Evolutionary conservation across 352 stramenopile genomes (phyloP), one percentile per base, ranked within the genome.

Genomic region (Pythium diclinum): DNA sequence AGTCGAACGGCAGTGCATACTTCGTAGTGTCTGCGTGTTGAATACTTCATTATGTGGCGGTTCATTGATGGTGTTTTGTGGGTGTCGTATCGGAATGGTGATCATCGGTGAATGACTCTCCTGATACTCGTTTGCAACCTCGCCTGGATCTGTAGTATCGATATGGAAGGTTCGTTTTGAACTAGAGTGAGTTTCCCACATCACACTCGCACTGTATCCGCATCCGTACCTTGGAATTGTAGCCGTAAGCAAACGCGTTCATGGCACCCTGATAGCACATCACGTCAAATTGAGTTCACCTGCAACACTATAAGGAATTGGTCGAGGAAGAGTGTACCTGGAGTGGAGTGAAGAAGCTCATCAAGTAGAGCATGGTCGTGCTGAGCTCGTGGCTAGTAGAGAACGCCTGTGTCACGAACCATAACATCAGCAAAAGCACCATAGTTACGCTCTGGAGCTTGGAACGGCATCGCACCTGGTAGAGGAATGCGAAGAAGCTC

Each of bases 341-440:
- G 3, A 91, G 70, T n/a, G 82, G 84, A 1, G 68, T 79, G 62
- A 89, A 89, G 51, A 88, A 80, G 52, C 79, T 82, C 53, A 83
- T 83, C 30, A 88, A 69, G 57, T 88, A 88, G 6, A 92, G 66
- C 56, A 92, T 72, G 7, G 69, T 47, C 0, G 65, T 59, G 46
- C 77, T 76, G 13, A 91, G 71, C n/a, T 67, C 40, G 48, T 92
- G 82, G 10, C 74, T 56, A 1, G 71, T 69, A 3, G 71, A 69
- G n/a, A 82, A 69, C 1, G 74, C 70, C 70, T 84, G 30, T 1
- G 36, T n/a, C 2, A 5, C 5, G 0, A 42, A 42, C 2, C 2
- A 38, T 9, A 34, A 11, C 33, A 38, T 28, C 25, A 28, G 25
- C 25, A 28, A 28, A 3, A 28, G 25, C 3, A 7, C 33, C 10